Evolutionary conservation across 2,329 filamentous ascomycete species (phyloP).

Genomic region (Aspergillus luchuensis): DNA sequence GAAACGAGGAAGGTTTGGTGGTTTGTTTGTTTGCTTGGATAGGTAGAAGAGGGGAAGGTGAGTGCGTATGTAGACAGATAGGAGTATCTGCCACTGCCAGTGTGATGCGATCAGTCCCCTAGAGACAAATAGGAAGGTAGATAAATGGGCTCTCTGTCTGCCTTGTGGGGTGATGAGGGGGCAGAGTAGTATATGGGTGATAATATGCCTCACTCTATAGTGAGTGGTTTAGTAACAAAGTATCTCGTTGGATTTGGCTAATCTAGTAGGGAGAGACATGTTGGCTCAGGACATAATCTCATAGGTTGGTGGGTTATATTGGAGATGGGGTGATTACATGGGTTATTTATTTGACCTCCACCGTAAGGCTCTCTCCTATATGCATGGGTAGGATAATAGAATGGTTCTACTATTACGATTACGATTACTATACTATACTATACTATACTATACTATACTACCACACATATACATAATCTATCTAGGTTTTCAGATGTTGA

Average conservation of each 20-base stretch:
- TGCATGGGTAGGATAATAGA: too few species aligned
- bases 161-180: background rate
- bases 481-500: too few species aligned
- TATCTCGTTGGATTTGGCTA: too few species aligned
- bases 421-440: too few species aligned
- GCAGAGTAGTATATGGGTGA: slow-evolving; percentile 1
- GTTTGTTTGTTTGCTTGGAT: too few species aligned
- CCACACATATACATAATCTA: too few species aligned
- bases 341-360: too few species aligned
- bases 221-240: too few species aligned
- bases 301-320: background rate
- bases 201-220: background rate
- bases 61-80: background rate
- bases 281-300: background rate
- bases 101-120: background rate
- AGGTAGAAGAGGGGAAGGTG: background rate
- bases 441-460: too few species aligned
- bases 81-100: background rate
- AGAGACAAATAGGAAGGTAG: background rate
- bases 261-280: background rate
- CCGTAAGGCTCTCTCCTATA: too few species aligned
- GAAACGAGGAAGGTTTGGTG: too few species aligned
- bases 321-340: background rate
- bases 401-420: too few species aligned
- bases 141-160: background rate